These are phyloP conservation scores for Starmerella gropengiesseri DNA, from an alignment of 805 yeast species.

Conservation along the genomic window DNA sequence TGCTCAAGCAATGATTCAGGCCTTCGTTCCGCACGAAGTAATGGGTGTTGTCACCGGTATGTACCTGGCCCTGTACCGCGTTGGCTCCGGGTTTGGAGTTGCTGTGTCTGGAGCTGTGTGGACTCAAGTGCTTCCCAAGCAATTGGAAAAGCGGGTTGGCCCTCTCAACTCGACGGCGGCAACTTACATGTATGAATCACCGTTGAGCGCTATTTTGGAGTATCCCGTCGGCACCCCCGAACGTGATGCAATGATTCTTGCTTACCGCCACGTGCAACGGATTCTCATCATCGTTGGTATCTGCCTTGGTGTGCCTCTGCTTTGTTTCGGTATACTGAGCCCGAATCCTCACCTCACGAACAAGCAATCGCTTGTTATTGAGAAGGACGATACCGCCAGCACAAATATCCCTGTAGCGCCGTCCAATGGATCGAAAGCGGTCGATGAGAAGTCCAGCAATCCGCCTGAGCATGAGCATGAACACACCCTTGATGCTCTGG, in stretches of 20 bases:
- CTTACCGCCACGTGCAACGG: constrained; percentile 52
- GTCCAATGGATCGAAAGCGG: too few species aligned
- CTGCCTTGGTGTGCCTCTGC: constrained; percentile 44
- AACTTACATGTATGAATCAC: constrained; percentile 40
- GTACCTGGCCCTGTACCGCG: constrained; percentile 45
- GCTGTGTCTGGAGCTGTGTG: constrained; percentile 62
- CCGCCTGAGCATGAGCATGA: not conserved
- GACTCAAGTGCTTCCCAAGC: constrained; percentile 46
- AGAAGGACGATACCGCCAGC: constrained; percentile 11
- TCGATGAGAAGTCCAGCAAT: not conserved
- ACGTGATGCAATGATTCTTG: constrained; percentile 45
- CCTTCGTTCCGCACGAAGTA: constrained; percentile 49
- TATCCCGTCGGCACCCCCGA: constrained; percentile 56
- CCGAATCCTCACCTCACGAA: constrained; percentile 41
- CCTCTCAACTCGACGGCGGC: constrained; percentile 33
- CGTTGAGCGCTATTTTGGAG: constrained; percentile 38
- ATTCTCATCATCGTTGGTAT: constrained; percentile 45
- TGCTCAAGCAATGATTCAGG: constrained; percentile 49
- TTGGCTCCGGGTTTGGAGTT: constrained; percentile 55
- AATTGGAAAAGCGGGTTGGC: constrained; percentile 32
- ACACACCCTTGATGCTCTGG: not conserved
- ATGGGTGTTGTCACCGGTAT: constrained; percentile 53
- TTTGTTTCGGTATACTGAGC: constrained; percentile 39
- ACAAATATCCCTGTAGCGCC: not conserved
- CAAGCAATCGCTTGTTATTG: constrained; percentile 22